Base-by-base conservation (phyloP, 495 filamentous ascomycete species). In the Chaetomidium leptoderma region DNA sequence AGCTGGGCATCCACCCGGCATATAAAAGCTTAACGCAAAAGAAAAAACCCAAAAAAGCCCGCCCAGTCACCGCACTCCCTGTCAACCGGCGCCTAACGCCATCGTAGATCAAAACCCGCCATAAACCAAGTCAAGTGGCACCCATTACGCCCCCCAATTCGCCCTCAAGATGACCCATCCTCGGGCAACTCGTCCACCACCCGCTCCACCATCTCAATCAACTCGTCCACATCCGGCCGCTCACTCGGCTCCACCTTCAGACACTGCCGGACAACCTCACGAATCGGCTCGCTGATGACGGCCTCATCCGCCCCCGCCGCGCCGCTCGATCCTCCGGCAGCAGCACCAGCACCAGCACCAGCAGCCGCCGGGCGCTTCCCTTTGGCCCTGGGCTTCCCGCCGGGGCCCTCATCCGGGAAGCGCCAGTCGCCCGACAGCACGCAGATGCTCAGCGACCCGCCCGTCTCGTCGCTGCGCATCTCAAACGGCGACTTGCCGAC, bases 401-500 rank as follows among this genome's bases (percentile, higher is more conserved):
- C 74, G 2, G 79, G 72, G 0, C 79, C 80, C 66, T 96, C 91
- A 59, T 95, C 91, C 0, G 91, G 91, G 73, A 96, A 96, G 53
- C 91, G 76, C 91, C 91, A 96, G 70, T 96, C 91, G 4, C 91
- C 91, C 57, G 89, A 88, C 2, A 96, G 74, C 11, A 96, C 89
- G 69, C 91, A 96, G 64, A 96, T 87, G 66, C 88, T 92, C 57
- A 98, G 73, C 64, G 86, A 92, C 19, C 93, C 93, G 55, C 93
- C 93, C 2, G 92, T 97, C 76, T 98, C 95, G 68, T 98, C 93
- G 57, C 84, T 89, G 40, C 92, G 86, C 61, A 91, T 88, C 76
- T 98, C 93, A 66, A 98, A 98, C 11, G 93, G 93, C 42, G 89
- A 93, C 70, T 97, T 96, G 26, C 93, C 93, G 51, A 96, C 89